Conservation (phyloP, 805 yeast genomes). For the Sugiyamaella americana region DNA sequence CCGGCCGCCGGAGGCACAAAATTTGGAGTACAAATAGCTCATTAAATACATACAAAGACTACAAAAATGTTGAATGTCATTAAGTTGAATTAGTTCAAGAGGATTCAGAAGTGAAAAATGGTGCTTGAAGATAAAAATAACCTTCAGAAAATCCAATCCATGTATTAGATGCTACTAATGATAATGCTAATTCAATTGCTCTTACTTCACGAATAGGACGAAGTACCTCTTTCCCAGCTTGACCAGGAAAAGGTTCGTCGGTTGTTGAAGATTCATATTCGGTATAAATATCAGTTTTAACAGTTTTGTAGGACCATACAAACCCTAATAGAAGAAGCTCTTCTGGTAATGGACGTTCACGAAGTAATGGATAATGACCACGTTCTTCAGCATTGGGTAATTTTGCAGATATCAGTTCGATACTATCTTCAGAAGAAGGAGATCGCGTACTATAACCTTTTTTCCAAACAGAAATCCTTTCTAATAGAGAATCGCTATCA, state of each 20-base stretch:
- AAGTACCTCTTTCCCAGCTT: conserved; percentile 10
- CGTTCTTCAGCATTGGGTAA: conserved; percentile 8
- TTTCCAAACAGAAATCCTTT: conserved; percentile 2
- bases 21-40: no score
- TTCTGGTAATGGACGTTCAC: conserved; percentile 23
- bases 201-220: conserved; percentile 13
- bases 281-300: conserved; percentile 4
- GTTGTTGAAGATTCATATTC: conserved; percentile 11
- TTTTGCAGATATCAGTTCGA: conserved; percentile 6
- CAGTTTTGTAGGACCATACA: conserved; percentile 16
- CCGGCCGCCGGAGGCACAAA: no score
- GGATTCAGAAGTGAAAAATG: neutral
- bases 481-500: conserved; percentile 1
- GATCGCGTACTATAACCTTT: neutral
- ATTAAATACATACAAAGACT: no score
- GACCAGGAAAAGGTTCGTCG: conserved; percentile 20
- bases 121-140: neutral
- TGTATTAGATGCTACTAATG: conserved; percentile 5
- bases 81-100: no score
- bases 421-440: conserved; percentile 5
- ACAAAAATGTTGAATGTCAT: no score
- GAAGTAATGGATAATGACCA: conserved; percentile 11
- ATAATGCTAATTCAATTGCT: conserved; percentile 13
- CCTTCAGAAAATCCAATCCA: conserved; percentile 8
- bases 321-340: conserved; percentile 20